A percentile compares a stretch with the other conserved stretches of the same genome.
Evolutionary conservation across 257 asterid genomes (phyloP).

Genomic region (Plectranthus barbatus): DNA sequence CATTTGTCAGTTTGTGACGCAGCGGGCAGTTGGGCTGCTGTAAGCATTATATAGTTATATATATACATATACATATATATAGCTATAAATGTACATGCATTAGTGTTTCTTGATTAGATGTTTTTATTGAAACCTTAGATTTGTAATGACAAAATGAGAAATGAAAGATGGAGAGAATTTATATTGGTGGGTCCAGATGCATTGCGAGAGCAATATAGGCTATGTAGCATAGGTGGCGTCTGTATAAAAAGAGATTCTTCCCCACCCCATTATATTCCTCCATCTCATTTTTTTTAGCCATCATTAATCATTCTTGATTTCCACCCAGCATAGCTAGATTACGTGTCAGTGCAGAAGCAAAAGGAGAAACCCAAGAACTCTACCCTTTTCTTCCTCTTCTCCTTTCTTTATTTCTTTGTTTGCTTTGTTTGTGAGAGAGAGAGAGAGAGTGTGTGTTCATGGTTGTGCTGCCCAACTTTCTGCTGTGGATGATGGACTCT

Average conservation of each 20-base stretch:
- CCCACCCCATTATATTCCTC: not conserved
- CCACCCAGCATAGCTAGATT: not conserved
- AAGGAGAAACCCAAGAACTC: not conserved
- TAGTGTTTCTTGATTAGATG: not conserved
- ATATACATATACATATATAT: no score
- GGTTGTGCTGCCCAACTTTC: not conserved
- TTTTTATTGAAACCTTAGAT: not conserved
- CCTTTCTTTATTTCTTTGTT: no score
- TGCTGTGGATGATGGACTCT: constrained; percentile 22
- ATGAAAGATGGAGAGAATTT: not conserved
- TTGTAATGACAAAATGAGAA: not conserved
- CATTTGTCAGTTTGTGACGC: not conserved
- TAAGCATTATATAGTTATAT: not conserved
- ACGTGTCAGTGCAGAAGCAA: not conserved
- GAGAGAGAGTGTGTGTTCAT: not conserved
- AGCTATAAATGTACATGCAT: no score
- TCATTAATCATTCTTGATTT: not conserved
- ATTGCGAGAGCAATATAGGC: no score
- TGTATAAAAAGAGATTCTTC: constrained; percentile 8
- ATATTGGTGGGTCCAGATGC: constrained; percentile 14
- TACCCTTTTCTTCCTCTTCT: not conserved
- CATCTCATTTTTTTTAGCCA: not conserved
- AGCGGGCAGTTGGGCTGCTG: not conserved
- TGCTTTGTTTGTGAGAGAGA: not conserved
- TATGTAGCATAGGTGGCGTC: no score